phyloP scores from a whole-genome alignment of 1,139 yeast genomes.

The Scheffersomyces illinoinensis region DNA sequence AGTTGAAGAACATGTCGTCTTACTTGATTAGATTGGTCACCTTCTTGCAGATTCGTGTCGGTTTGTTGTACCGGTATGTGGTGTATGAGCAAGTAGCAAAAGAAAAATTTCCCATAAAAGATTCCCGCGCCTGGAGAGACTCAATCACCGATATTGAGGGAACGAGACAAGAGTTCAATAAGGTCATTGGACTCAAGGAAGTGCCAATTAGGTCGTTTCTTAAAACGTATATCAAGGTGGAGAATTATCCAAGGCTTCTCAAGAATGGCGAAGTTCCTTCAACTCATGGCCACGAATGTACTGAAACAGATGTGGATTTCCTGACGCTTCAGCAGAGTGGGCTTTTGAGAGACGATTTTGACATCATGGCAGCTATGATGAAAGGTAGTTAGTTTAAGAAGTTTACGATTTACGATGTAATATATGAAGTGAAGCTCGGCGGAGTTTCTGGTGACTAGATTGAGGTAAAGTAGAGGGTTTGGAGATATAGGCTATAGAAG shows the following conservation, averaged over 20 bases:
- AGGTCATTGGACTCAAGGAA: conserved; percentile 28
- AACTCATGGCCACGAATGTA: background rate
- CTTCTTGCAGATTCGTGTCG: conserved; percentile 27
- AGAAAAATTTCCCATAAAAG: conserved; percentile 29
- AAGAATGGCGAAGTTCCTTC: background rate
- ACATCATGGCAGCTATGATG: background rate
- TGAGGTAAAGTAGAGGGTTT: background rate
- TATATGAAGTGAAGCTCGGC: background rate
- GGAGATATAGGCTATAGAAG: too few relatives aligned
- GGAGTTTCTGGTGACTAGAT: background rate
- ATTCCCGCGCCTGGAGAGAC: conserved; percentile 31
- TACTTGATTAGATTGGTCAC: conserved; percentile 36
- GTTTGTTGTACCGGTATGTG: conserved; percentile 27
- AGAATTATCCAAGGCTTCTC: conserved; percentile 29
- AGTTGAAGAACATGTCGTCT: conserved; percentile 28
- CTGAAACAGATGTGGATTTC: background rate
- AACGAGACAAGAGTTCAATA: conserved; percentile 26
- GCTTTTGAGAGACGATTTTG: background rate
- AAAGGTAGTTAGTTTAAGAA: background rate
- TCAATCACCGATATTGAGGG: conserved; percentile 26
- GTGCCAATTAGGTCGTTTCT: conserved; percentile 27
- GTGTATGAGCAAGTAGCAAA: conserved; percentile 28
- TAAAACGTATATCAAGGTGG: conserved; percentile 23
- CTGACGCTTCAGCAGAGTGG: background rate
- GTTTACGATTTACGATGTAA: background rate